A percentile compares a stretch with the other conserved stretches of the same genome.
These are phyloP conservation scores for Porpolomopsis calyptriformis DNA, from an alignment of 768 basidiomycete species.

Conservation along the genomic window DNA sequence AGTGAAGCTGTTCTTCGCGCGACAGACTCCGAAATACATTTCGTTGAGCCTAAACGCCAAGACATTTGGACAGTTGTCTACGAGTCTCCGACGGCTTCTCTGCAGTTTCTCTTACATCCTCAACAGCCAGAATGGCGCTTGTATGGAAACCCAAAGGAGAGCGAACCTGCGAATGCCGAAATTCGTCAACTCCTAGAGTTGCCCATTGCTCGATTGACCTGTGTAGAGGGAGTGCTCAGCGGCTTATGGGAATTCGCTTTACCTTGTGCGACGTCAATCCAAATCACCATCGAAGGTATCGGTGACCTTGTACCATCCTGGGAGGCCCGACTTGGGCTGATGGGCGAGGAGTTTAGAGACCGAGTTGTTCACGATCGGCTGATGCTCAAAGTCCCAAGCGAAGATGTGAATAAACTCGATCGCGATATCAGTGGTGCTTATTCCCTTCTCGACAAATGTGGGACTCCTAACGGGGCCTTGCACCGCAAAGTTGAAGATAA, in stretches of 20 bases:
- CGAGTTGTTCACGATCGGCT: conserved; percentile 59
- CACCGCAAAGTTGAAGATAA: conserved; percentile 47
- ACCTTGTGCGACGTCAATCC: conserved; percentile 45
- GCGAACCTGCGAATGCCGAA: conserved; percentile 67
- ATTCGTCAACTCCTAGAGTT: conserved; percentile 62
- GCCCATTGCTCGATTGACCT: conserved; percentile 68
- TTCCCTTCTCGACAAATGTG: conserved; percentile 71
- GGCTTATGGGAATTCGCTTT: conserved; percentile 78
- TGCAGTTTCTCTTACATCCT: conserved; percentile 71
- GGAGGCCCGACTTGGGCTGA: conserved; percentile 72
- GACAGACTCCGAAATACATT: conserved; percentile 56
- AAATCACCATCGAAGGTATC: conserved; percentile 50
- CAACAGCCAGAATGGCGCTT: conserved; percentile 81
- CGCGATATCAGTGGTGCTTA: conserved; percentile 78
- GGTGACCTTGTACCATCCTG: conserved; percentile 74
- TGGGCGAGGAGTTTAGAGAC: conserved; percentile 51
- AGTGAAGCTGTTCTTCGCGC: conserved; percentile 52
- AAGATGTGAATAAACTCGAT: conserved; percentile 45
- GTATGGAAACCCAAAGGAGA: conserved; percentile 56
- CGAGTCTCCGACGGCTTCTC: conserved; percentile 53
- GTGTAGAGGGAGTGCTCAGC: conserved; percentile 43
- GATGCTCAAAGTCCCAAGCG: conserved; percentile 45
- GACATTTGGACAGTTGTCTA: conserved; percentile 79
- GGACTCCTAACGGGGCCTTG: conserved; percentile 76
- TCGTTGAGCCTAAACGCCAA: conserved; percentile 78